Evolutionary conservation across 352 stramenopile species (phyloP), one percentile per base, ranked within the genome.

Genomic region (Elongisporangium undulatum): DNA sequence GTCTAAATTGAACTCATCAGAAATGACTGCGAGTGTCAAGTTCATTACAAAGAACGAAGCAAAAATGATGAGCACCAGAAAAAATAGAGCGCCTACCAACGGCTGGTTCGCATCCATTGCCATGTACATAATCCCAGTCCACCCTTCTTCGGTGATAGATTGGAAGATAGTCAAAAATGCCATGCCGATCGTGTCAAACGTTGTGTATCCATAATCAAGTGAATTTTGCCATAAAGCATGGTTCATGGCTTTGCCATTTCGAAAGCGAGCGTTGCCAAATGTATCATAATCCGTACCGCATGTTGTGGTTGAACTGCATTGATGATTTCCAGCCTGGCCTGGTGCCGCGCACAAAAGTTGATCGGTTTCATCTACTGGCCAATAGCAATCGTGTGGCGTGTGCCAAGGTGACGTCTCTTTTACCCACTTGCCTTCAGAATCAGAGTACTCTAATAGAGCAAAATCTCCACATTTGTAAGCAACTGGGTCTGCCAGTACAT

Each of bases 41-140:
- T 98, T 97, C 68, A 98, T 90, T n/a, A 97, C 74, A 62, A 98
- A 98, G 59, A 97, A 97, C 0, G 86, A 90, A 19, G 87, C 94
- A 38, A 97, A 94, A 49, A 97, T 87, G 21, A 98, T 86, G 1
- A 98, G 67, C 2, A 80, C 61, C n/a, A 95, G 72, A 59, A 98
- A 98, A 63, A 96, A 97, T 0, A 97, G 41, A 2, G 77, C 72
- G 7, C 62, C 87, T 2, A 95, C 54, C 7, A 86, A 38, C 56
- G 92, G 67, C 41, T 77, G 64, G 8, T 77, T 79, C 15, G 77
- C 72, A 55, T 86, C 66, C 74, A 87, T 77, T 19, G 92, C 76
- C 73, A 92, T 92, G 68, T 97, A 95, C 86, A 98, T 98, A 56
- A 98, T 90, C 38, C 68, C 50, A 0, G 82, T 95, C 95, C 95